A percentile compares a stretch with the other conserved stretches of the same genome.
Conservation (phyloP, 768 basidiomycete species). For the Suillus hirtellus region DNA sequence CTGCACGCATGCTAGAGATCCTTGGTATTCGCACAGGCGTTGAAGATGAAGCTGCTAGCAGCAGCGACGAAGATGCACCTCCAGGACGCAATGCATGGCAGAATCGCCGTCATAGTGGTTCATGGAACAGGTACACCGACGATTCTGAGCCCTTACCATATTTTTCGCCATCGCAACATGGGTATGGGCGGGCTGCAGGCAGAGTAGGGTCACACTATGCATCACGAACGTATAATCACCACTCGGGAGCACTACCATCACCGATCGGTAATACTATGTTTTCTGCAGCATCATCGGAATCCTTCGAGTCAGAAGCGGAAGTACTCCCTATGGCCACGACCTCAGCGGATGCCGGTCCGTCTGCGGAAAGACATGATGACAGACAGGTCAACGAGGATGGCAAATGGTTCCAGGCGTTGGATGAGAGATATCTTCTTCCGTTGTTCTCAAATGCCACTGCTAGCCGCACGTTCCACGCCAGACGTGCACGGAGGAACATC, state of each 20-base stretch:
- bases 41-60: slow-evolving; percentile 81
- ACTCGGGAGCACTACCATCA: slow-evolving; percentile 32
- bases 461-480: slow-evolving; percentile 82
- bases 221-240: slow-evolving; percentile 61
- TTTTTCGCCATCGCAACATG: slow-evolving; percentile 25
- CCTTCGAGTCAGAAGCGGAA: slow-evolving; percentile 75
- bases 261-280: slow-evolving; percentile 42
- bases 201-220: slow-evolving; percentile 61
- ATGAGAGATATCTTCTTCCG: slow-evolving; percentile 92
- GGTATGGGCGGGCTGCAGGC: slow-evolving; percentile 37
- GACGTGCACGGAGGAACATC: slow-evolving; percentile 56
- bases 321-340: slow-evolving; percentile 75
- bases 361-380: slow-evolving; percentile 16
- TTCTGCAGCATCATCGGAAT: slow-evolving; percentile 75
- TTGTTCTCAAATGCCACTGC: slow-evolving; percentile 92
- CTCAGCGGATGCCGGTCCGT: slow-evolving; percentile 28
- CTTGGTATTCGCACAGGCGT: slow-evolving; percentile 95
- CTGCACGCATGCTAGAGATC: slow-evolving; percentile 93
- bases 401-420: slow-evolving; percentile 94
- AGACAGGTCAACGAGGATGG: slow-evolving; percentile 62
- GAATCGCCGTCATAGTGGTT: slow-evolving; percentile 33
- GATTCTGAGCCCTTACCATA: slow-evolving; percentile 40
- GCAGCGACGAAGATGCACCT: slow-evolving; percentile 43
- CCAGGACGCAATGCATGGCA: slow-evolving; percentile 36
- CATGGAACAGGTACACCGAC: slow-evolving; percentile 47